Evolutionary conservation across 1,139 yeast species (phyloP), one percentile per base, ranked within the genome.

Genomic region (Protomyces gravidus): DNA sequence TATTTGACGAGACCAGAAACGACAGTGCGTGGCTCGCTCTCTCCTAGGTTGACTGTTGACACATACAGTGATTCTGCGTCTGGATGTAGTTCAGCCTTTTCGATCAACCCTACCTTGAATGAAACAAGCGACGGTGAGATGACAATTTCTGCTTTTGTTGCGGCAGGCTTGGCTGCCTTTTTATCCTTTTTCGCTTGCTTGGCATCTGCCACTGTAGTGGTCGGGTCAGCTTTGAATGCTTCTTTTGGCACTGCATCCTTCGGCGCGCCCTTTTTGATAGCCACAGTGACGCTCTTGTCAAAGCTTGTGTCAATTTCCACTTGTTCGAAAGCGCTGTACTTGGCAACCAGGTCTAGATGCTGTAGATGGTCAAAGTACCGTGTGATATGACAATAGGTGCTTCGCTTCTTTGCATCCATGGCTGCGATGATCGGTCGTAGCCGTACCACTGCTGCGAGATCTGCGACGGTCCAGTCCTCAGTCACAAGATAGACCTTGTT

Each of bases 11-110:
- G 78, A 65, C 98, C 99, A 15, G 96, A 88, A 77, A 98, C 94
- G 59, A 94, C 96, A 49, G 97, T 94, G 78, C 99, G 84, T 62
- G 95, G 96, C 70, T 87, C 95, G 66, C 79, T 90, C 69, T 92
- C 99, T 65, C 98, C 98, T 80, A 89, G 84, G 65, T 94, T 89
- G 69, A 94, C 92, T 60, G 98, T 94, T 36, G 97, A 90, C 63
- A 92, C 96, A 72, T 94, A 94, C 69, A 94, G 79, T 2, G 96
- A 80, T 74, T 94, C 99, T 42, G 98, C 99, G 72, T 94, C 94
- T 64, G 98, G 98, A 76, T 94, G 99, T 75, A 88, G 89, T 70
- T 88, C 80, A 51, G 97, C 97, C 78, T 92, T 92, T 76, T 90
- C 90, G 70, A 94, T 94, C 79, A 85, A 89, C 52, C 99, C 99